Conservation (phyloP, 2,329 filamentous ascomycete species). For the Cladophialophora carrionii region DNA sequence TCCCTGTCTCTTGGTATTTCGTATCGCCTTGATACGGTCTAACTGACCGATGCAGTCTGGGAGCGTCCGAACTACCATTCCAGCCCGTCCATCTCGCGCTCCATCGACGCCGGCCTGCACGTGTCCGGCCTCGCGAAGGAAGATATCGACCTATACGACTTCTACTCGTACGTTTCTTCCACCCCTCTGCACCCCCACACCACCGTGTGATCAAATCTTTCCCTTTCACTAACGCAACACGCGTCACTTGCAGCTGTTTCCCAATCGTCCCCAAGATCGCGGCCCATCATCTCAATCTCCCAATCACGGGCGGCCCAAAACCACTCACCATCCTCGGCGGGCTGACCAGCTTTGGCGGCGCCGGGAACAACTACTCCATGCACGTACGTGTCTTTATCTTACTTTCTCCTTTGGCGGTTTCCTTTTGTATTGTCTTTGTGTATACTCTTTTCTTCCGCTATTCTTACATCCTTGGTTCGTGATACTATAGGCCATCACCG, state of each 20-base stretch:
- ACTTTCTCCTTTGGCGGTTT: background rate
- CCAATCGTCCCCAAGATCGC: conserved; percentile 71
- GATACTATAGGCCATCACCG: conserved; percentile 53
- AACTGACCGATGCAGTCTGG: conserved; percentile 57
- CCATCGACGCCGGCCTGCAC: conserved; percentile 59
- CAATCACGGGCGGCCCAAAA: conserved; percentile 52
- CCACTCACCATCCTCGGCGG: conserved; percentile 66
- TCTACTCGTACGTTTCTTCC: conserved; percentile 58
- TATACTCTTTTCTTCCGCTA: background rate
- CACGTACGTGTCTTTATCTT: conserved; percentile 52
- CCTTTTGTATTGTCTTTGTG: background rate
- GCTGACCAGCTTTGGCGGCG: conserved; percentile 69
- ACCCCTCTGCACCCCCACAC: no score
- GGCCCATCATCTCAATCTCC: conserved; percentile 61
- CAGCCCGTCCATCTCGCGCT: conserved; percentile 61
- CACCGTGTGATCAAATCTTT: conserved; percentile 17
- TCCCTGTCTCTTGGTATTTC: background rate
- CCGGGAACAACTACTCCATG: conserved; percentile 72
- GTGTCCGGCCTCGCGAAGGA: conserved; percentile 53
- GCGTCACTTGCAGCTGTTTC: conserved; percentile 57
- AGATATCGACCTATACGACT: conserved; percentile 64
- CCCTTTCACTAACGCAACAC: background rate
- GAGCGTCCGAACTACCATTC: conserved; percentile 61
- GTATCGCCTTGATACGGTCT: background rate
- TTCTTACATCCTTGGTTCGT: background rate